Conservation (phyloP, 306 rosid genomes). For the cucumber (Cucumis sativus) region DNA sequence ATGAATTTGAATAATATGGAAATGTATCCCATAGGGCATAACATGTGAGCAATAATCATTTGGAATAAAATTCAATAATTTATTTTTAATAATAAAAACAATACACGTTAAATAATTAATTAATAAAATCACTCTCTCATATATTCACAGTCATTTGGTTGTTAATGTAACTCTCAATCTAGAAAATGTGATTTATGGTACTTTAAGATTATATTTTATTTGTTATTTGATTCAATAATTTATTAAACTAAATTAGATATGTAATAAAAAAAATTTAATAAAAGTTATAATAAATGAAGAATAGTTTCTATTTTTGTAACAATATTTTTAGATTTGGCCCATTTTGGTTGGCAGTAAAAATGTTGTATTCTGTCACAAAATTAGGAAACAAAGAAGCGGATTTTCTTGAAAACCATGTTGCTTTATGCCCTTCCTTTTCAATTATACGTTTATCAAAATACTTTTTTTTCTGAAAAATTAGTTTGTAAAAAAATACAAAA, state of each 20-base stretch:
- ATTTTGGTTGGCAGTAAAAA: background rate
- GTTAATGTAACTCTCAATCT: background rate
- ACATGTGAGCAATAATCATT: background rate
- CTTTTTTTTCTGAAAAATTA: background rate
- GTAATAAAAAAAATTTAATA: background rate
- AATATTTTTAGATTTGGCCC: background rate
- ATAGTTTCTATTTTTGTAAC: background rate
- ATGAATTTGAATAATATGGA: background rate
- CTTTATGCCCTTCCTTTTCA: background rate
- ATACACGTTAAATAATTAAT: no score
- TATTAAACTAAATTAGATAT: background rate
- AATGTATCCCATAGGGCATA: background rate
- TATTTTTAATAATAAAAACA: background rate
- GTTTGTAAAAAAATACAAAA: background rate
- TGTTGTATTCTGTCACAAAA: background rate
- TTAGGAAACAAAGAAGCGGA: constrained; percentile 2
- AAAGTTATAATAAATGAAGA: no score
- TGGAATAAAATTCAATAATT: background rate
- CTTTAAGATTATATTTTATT: background rate
- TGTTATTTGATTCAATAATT: background rate
- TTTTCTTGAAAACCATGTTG: constrained; percentile 5
- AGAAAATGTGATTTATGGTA: background rate
- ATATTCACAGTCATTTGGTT: background rate
- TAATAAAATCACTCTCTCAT: background rate
- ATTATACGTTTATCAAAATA: background rate